phyloP scores from a whole-genome alignment of 495 filamentous ascomycete genomes.

The Podospora fimiseda region DNA sequence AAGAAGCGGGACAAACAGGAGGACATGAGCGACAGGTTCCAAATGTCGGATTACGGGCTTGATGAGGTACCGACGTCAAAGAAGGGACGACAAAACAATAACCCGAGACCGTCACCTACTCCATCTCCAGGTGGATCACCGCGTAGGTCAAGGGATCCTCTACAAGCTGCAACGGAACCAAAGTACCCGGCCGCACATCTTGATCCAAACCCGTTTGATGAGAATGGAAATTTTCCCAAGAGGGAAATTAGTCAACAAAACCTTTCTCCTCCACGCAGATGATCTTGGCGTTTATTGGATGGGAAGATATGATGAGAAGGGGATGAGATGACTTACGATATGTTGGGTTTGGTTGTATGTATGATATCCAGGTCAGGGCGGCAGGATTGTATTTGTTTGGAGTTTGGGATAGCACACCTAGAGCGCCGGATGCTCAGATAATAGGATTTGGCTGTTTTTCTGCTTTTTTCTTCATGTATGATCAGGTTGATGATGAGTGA shows the following conservation, averaged over 20 bases:
- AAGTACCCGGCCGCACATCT: constrained; percentile 11
- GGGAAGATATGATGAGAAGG: not conserved
- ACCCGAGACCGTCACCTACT: constrained; percentile 5
- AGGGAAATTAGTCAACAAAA: not conserved
- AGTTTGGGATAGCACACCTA: too few relatives aligned
- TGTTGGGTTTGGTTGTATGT: too few relatives aligned
- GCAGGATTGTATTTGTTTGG: too few relatives aligned
- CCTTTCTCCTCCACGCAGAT: not conserved
- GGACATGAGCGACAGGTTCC: constrained; percentile 21
- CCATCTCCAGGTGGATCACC: constrained; percentile 3
- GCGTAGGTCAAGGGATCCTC: constrained; percentile 10
- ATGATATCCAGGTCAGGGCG: too few relatives aligned
- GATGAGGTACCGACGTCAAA: constrained; percentile 13
- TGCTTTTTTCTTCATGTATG: too few relatives aligned
- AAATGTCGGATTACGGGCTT: constrained; percentile 24
- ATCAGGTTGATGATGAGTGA: too few relatives aligned
- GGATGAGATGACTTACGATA: not conserved
- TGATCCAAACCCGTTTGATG: constrained; percentile 18
- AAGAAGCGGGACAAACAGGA: constrained; percentile 20
- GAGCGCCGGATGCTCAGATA: too few relatives aligned
- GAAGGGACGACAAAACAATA: not conserved
- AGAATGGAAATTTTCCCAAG: not conserved
- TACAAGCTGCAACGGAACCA: constrained; percentile 9
- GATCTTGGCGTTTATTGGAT: not conserved
- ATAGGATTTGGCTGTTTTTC: too few relatives aligned